Evolutionary conservation across 192 early-diverging fungal species (phyloP).

Genomic region (Backusella australiensis): DNA sequence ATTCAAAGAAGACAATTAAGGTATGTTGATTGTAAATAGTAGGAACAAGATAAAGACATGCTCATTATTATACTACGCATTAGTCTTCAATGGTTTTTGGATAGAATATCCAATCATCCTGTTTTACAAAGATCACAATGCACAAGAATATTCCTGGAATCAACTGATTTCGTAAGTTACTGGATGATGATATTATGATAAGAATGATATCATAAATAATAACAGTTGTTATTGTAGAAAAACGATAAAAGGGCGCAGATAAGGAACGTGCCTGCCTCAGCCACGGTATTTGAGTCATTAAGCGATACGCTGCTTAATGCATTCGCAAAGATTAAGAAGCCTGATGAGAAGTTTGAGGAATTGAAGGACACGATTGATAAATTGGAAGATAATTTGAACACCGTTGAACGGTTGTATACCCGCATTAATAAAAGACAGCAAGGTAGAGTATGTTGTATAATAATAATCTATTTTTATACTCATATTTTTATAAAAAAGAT

Average conservation of each 20-base stretch:
- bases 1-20: slow-evolving; percentile 72
- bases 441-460: slow-evolving; percentile 33
- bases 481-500: slow-evolving; percentile 40
- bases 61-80: not conserved
- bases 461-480: not conserved
- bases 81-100: slow-evolving; percentile 83
- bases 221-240: slow-evolving; percentile 27
- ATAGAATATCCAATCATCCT: slow-evolving; percentile 82
- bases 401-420: slow-evolving; percentile 82
- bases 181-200: not conserved
- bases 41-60: too few relatives aligned
- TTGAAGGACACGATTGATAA: slow-evolving; percentile 81
- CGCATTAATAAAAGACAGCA: slow-evolving; percentile 73
- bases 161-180: slow-evolving; percentile 63
- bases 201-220: not conserved
- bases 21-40: slow-evolving; percentile 4
- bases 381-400: slow-evolving; percentile 81
- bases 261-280: slow-evolving; percentile 44
- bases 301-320: slow-evolving; percentile 86
- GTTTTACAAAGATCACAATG: slow-evolving; percentile 66
- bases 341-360: slow-evolving; percentile 82
- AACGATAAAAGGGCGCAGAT: slow-evolving; percentile 35
- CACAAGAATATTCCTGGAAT: slow-evolving; percentile 81
- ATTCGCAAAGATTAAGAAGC: slow-evolving; percentile 87
- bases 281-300: slow-evolving; percentile 75